Evolutionary conservation across 352 stramenopile genomes (phyloP), one percentile per base, ranked within the genome.

Genomic region (Globisporangium radiosum): DNA sequence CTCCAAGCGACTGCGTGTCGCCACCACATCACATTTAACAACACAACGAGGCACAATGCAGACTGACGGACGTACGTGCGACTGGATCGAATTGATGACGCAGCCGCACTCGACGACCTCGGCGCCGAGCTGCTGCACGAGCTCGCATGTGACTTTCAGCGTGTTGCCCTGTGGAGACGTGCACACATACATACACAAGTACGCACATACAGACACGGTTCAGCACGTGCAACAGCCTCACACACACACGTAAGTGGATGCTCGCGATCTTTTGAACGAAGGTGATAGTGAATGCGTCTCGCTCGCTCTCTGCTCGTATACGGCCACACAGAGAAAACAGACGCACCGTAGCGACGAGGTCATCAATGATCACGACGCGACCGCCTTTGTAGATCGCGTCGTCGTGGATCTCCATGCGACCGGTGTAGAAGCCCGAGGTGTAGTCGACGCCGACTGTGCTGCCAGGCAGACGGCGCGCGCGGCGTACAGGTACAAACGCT

Each of bases 371-470:
- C 17, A 90, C 73, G 7, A 92, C 80, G 58, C 84, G 81, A 7
- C 65, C 77, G 56, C 81, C 84, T 15, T 68, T 74, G 8, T 75
- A 68, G 58, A 94, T 88, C n/a, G 80, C 78, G 52, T 94, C 81
- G 47, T 88, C 76, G 60, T 94, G 84, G 52, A 93, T 88, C 64
- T 93, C 84, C 73, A 92, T 76, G 10, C 84, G 76, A 0, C 79
- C 78, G 0, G 76, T 75, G 62, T 80, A 88, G 48, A 88, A 94
- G 9, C 82, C 80, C 37, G 79, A 88, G 7, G 75, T 79, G 68
- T 89, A 94, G 63, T 94, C 80, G 47, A 93, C 74, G n/a, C 84
- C 84, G 52, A 94, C 77, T 0, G 76, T 84, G 61, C 86, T 78
- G 39, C 81, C 76, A 0, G 78, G 80, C 38, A 94, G 58, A 53